A percentile compares a stretch with the other conserved stretches of the same genome.
phyloP scores from a whole-genome alignment of 257 asterid genomes.

The Nicotiana tomentosiformis region DNA sequence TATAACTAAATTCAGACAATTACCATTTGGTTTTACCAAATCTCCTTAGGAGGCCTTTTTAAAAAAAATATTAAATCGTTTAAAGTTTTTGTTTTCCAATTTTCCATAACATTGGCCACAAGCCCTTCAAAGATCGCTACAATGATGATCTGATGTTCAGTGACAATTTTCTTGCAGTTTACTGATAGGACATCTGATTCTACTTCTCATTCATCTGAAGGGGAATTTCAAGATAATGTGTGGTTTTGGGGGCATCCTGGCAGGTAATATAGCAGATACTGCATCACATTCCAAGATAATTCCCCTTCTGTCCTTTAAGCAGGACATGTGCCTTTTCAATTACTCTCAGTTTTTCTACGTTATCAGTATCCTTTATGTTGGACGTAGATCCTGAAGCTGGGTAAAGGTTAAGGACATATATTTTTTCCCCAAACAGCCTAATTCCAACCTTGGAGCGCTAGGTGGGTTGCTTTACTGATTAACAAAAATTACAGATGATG shows the following conservation, averaged over 20 bases:
- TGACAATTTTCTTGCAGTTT: constrained; percentile 40
- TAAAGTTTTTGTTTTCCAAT: no score
- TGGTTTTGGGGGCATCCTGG: constrained; percentile 39
- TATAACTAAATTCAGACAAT: no score
- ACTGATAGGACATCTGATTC: constrained; percentile 47
- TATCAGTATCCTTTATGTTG: not conserved
- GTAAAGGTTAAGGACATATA: not conserved
- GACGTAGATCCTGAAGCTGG: not conserved
- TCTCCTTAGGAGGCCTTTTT: no score
- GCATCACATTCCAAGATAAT: constrained; percentile 8
- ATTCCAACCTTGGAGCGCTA: not conserved
- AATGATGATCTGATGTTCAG: not conserved
- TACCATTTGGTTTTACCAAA: no score
- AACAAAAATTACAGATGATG: not conserved
- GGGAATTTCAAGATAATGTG: constrained; percentile 40
- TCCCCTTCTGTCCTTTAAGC: not conserved
- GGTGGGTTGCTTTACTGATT: not conserved
- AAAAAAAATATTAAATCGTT: no score
- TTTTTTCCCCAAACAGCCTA: not conserved
- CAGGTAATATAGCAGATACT: constrained; percentile 40
- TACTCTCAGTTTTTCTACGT: not conserved
- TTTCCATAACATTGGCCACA: no score
- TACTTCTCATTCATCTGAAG: constrained; percentile 49
- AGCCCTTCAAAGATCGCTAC: not conserved
- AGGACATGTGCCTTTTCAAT: not conserved